Percentiles rank a stretch among this genome's conserved stretches.
Evolutionary conservation across 768 basidiomycete species (phyloP).

Genomic region (Mycena haematopus): DNA sequence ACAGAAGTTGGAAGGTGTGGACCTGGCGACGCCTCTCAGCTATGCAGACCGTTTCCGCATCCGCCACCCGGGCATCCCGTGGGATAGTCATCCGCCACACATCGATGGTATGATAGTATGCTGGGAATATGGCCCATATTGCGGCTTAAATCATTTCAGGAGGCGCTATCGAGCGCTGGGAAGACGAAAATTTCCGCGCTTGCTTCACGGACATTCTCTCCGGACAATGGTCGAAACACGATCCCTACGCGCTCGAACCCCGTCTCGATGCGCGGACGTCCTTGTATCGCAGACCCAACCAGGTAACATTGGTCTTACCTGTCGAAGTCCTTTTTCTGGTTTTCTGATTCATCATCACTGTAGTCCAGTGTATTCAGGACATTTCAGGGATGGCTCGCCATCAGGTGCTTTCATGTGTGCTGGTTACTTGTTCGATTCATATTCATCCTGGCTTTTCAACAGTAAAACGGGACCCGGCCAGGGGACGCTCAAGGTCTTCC

Average conservation of each 20-base stretch:
- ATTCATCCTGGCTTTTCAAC: neutral
- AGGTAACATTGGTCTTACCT: conserved; percentile 35
- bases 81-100: conserved; percentile 45
- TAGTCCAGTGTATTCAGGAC: conserved; percentile 50
- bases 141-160: conserved; percentile 42
- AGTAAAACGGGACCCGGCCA: conserved; percentile 61
- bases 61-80: conserved; percentile 58
- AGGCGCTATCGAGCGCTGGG: conserved; percentile 68
- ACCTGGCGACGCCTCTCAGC: conserved; percentile 56
- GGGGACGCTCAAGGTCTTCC: conserved; percentile 65
- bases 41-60: conserved; percentile 74
- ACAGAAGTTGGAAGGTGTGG: conserved; percentile 48
- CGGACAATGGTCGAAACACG: conserved; percentile 59
- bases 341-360: neutral
- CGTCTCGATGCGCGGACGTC: conserved; percentile 58
- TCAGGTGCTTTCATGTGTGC: conserved; percentile 45
- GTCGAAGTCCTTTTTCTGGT: neutral
- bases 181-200: conserved; percentile 53
- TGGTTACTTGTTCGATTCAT: too few relatives aligned
- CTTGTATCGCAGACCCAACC: conserved; percentile 54
- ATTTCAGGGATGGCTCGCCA: conserved; percentile 67
- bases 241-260: conserved; percentile 59
- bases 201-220: conserved; percentile 59
- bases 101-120: conserved; percentile 32
- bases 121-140: neutral